Conservation (phyloP, 148 eudicot species). For the Chenopodium formosanum region DNA sequence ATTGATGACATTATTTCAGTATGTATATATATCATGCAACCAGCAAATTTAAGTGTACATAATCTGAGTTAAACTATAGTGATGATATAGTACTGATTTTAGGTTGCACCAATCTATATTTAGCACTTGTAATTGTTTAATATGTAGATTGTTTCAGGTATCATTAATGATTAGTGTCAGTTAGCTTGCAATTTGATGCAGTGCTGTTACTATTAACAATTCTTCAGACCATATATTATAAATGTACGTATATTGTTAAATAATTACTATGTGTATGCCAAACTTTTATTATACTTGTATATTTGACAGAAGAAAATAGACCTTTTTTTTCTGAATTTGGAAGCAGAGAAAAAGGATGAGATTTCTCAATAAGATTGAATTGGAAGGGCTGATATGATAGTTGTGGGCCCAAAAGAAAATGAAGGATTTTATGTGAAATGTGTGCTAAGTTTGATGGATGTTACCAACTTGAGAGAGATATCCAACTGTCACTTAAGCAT, state of each 20-base stretch:
- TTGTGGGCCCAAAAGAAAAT: constrained; percentile 4
- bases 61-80: background rate
- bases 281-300: too few relatives aligned
- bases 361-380: too few relatives aligned
- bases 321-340: background rate
- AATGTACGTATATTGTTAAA: background rate
- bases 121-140: background rate
- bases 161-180: constrained; percentile 6
- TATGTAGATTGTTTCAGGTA: background rate
- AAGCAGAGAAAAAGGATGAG: background rate
- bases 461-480: constrained; percentile 13
- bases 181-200: constrained; percentile 8
- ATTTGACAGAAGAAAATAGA: background rate
- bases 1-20: constrained; percentile 8
- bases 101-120: background rate
- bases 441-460: background rate
- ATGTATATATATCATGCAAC: constrained; percentile 9
- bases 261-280: too few relatives aligned
- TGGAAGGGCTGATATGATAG: background rate
- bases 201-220: background rate
- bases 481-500: constrained; percentile 12
- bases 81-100: background rate
- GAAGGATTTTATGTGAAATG: constrained; percentile 15
- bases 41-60: constrained; percentile 12
- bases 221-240: background rate